A percentile compares a stretch with the other conserved stretches of the same genome.
phyloP scores from a whole-genome alignment of 768 basidiomycete genomes.

The Boletus rubropictus region DNA sequence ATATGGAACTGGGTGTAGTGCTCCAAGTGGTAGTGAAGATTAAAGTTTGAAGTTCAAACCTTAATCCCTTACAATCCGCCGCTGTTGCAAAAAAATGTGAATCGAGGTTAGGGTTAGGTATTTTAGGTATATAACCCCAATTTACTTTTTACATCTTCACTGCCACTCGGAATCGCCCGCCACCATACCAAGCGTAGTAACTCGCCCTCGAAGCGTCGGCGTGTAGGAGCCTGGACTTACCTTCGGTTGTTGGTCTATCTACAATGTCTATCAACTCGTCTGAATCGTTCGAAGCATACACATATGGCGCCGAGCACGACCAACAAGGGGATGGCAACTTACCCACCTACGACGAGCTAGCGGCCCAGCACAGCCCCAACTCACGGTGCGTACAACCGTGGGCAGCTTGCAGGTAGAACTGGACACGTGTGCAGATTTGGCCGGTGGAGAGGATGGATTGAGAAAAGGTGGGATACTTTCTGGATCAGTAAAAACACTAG shows the following conservation, averaged over 20 bases:
- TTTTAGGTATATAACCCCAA: too few relatives aligned
- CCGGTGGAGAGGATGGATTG: constrained; percentile 83
- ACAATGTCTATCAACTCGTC: constrained; percentile 19
- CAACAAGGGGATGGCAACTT: constrained; percentile 46
- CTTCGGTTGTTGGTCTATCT: neutral
- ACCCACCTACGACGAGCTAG: constrained; percentile 79
- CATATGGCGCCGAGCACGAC: constrained; percentile 38
- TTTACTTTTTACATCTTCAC: too few relatives aligned
- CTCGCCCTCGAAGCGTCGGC: too few relatives aligned
- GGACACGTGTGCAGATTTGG: constrained; percentile 55
- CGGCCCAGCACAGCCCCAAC: constrained; percentile 70
- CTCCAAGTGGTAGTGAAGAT: too few relatives aligned
- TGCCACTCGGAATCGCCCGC: too few relatives aligned
- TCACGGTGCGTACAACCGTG: constrained; percentile 52
- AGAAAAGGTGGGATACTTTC: constrained; percentile 57
- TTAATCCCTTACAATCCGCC: too few relatives aligned
- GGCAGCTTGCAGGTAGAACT: neutral
- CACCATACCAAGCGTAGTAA: too few relatives aligned
- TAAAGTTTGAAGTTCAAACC: too few relatives aligned
- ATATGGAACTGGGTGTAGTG: too few relatives aligned
- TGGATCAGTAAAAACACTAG: neutral
- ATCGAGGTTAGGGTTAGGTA: too few relatives aligned
- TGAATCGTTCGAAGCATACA: constrained; percentile 25
- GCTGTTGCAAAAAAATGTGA: too few relatives aligned
- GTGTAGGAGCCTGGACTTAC: too few relatives aligned